Evolutionary conservation across 2,329 filamentous ascomycete species (phyloP), one percentile per base, ranked within the genome.

Genomic region (Colletotrichum tanaceti): DNA sequence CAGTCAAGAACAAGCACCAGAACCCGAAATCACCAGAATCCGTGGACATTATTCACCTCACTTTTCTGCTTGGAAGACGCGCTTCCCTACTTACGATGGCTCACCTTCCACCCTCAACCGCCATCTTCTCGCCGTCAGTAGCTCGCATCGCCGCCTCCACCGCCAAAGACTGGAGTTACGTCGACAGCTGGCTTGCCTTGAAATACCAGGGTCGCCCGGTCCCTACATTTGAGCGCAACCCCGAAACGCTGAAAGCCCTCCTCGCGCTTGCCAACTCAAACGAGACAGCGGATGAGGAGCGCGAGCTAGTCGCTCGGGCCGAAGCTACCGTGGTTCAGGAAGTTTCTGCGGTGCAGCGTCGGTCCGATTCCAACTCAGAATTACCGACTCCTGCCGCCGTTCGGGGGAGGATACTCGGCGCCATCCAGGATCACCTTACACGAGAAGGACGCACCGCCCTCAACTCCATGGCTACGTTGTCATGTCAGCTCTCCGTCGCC

Each of bases 81-180:
- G 55, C 44, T 35, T 22, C 57, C 38, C n/a, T 52, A n/a, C 58
- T 22, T 65, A 61, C 13, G 62, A 83, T 83, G 80, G 74, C 80
- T n/a, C 79, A 80, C 66, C 74, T 80, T 13, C 76, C 76, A 1
- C 72, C 74, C 24, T 77, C 79, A 50, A 76, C 85, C 14, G 87
- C 88, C 70, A 89, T 91, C 65, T 91, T 91, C 80, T 91, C 89
- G 4, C 89, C 89, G 14, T 90, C 88, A 0, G 82, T 90, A 39
- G 89, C 89, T 60, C 91, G 93, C 68, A 90, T 92, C 70, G 92
- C 93, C 73, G 91, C 92, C 71, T 91, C 92, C 14, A 90, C 92
- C 71, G 92, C 93, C 54, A 94, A 95, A 76, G 94, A 98, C 80
- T 98, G 95, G 95, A 90, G 90, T 63, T 93, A 92, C 72, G 87